Evolutionary conservation across 1,284 basidiomycete species (phyloP).

Genomic region (Ustilago lituana): DNA sequence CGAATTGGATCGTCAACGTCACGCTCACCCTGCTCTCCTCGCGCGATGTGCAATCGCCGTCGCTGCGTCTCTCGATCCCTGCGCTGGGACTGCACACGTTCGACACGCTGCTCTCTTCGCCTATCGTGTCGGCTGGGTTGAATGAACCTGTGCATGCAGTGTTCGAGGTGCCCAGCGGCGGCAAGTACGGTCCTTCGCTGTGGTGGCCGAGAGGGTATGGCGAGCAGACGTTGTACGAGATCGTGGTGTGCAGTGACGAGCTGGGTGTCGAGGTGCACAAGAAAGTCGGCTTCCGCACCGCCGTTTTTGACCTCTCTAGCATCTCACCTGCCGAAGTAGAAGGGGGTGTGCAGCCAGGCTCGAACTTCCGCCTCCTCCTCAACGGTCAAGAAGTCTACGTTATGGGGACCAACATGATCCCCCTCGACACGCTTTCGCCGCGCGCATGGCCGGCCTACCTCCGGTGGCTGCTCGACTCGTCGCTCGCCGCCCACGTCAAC

Average conservation of each 20-base stretch:
- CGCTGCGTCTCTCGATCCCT: slow-evolving; percentile 27
- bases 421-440: slow-evolving; percentile 40
- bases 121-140: slow-evolving; percentile 16
- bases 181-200: slow-evolving; percentile 30
- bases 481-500: slow-evolving; percentile 38
- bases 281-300: slow-evolving; percentile 54
- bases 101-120: slow-evolving; percentile 18
- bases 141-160: slow-evolving; percentile 20
- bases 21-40: slow-evolving; percentile 46
- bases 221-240: slow-evolving; percentile 40
- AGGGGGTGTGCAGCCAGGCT: slow-evolving; percentile 36
- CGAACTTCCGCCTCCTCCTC: slow-evolving; percentile 47
- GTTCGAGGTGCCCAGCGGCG: slow-evolving; percentile 36
- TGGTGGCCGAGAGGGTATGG: slow-evolving; percentile 58
- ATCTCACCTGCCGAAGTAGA: slow-evolving; percentile 27
- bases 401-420: slow-evolving; percentile 51
- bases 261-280: slow-evolving; percentile 10
- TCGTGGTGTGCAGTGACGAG: slow-evolving; percentile 26
- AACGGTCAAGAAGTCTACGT: slow-evolving; percentile 48
- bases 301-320: slow-evolving; percentile 46
- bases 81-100: slow-evolving; percentile 12
- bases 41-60: neutral
- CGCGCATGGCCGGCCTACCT: slow-evolving; percentile 30
- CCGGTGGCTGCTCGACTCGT: slow-evolving; percentile 45
- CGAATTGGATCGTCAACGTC: slow-evolving; percentile 58